Base-by-base conservation (phyloP, 352 stramenopile species). In the Phytopythium montanum region DNA sequence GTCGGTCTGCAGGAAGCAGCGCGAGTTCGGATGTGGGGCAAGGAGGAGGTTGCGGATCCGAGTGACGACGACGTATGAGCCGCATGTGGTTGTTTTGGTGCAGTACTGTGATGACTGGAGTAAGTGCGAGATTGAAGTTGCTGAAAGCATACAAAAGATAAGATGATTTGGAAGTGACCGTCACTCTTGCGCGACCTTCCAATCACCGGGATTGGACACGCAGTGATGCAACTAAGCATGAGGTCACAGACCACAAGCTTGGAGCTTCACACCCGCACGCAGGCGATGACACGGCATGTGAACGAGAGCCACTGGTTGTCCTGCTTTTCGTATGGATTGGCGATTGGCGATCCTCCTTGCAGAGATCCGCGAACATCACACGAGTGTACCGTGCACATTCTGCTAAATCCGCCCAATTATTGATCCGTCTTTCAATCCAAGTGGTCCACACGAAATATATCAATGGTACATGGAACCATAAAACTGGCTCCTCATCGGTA, bases 1-100 rank as follows among this genome's bases (percentile, higher is more conserved):
- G 16, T 33, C 19, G 38, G 46, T 23, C 21, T 28, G n/a, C 10
- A 46, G n/a, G 44, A 55, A 55, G 62, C 56, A 48, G 56, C 55
- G 65, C 33, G 31, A 72, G 56, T n/a, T 50, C 29, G n/a, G 36
- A 48, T 64, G 45, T 29, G 68, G 29, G 5, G n/a, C n/a, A n/a
- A n/a, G 29, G 29, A 9, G 4, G 5, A 9, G 29, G 5, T 34
- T 34, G 29, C 29, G 9, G 29, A 34, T 55, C 25, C 34, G 18
- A 39, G 21, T 3, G 10, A 51, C n/a, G 28, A 2, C 2, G 19
- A 36, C 2, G 44, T 50, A 50, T 33, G 45, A 51, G 12, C 45
- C 25, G 45, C 45, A 51, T 25, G 34, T 34, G 45, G n/a, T n/a
- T n/a, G n/a, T n/a, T n/a, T 18, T 21, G 31, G 12, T 12, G 8